Percentiles rank a stretch among this genome's conserved stretches.
Evolutionary conservation across 2,329 filamentous ascomycete genomes (phyloP).

Genomic region (Sporothrix pseudoabietina): DNA sequence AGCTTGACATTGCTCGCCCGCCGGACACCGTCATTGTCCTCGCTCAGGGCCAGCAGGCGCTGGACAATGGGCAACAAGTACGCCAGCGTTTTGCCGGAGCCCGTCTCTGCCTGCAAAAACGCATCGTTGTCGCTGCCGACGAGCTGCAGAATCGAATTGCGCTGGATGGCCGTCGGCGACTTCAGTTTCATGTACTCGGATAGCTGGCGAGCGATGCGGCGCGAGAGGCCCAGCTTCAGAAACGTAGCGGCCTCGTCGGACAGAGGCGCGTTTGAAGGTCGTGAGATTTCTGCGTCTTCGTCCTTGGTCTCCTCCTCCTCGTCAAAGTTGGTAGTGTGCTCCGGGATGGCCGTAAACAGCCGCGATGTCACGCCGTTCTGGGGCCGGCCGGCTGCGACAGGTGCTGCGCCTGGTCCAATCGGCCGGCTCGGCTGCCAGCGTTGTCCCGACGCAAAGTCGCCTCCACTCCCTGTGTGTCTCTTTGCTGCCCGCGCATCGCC

Average conservation of each 20-base stretch:
- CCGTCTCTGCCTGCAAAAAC: constrained; percentile 95
- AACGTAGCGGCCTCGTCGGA: constrained; percentile 84
- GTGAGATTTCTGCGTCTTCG: constrained; percentile 53
- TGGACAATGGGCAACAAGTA: constrained; percentile 93
- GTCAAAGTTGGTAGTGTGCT: constrained; percentile 63
- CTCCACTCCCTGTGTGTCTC: constrained; percentile 30
- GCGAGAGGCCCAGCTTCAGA: constrained; percentile 78
- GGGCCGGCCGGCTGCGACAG: constrained; percentile 40
- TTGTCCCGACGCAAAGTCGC: not conserved
- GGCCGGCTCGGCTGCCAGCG: constrained; percentile 21
- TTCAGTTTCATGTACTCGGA: constrained; percentile 84
- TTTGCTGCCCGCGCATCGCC: constrained; percentile 31
- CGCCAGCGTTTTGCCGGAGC: constrained; percentile 96
- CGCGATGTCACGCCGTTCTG: constrained; percentile 70
- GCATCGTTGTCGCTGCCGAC: constrained; percentile 82
- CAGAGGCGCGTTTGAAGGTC: constrained; percentile 89
- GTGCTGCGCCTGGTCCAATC: constrained; percentile 40
- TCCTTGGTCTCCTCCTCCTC: constrained; percentile 49
- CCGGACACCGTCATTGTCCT: constrained; percentile 51
- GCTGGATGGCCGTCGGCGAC: constrained; percentile 92
- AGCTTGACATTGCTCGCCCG: constrained; percentile 52
- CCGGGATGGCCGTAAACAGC: constrained; percentile 87
- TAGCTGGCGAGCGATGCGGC: constrained; percentile 77
- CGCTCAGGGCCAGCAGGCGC: constrained; percentile 75
- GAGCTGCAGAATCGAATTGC: constrained; percentile 80